Evolutionary conservation across 1,284 basidiomycete genomes (phyloP).

Genomic region (Puccinia novopanici): DNA sequence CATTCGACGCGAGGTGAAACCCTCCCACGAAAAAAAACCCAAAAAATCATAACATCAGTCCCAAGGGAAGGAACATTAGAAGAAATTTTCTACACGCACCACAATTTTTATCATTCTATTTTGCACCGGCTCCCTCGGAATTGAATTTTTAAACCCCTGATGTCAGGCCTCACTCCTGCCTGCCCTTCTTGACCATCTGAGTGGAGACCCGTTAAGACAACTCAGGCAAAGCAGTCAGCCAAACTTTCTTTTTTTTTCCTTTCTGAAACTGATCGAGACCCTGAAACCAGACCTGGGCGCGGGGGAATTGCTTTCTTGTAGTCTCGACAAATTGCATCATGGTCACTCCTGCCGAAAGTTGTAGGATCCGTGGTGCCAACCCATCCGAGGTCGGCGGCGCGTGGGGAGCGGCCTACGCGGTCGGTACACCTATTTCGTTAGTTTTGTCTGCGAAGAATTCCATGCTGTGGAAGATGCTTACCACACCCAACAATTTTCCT

Average conservation of each 20-base stretch:
- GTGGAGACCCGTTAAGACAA: background rate
- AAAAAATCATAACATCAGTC: background rate
- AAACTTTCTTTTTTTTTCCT: background rate
- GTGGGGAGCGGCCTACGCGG: constrained; percentile 50
- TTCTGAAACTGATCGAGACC: constrained; percentile 13
- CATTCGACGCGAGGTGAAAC: background rate
- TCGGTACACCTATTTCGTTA: constrained; percentile 49
- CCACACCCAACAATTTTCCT: background rate
- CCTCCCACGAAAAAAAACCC: background rate
- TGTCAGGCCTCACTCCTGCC: constrained; percentile 4
- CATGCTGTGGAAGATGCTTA: background rate
- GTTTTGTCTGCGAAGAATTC: background rate
- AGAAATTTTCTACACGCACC: background rate
- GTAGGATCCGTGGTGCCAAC: background rate
- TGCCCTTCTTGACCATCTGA: background rate
- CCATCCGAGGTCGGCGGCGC: constrained; percentile 45
- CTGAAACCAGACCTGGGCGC: background rate
- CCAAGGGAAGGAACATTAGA: too few relatives aligned
- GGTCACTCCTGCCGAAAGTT: constrained; percentile 17
- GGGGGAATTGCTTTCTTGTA: background rate
- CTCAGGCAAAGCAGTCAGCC: background rate
- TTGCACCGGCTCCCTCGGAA: background rate
- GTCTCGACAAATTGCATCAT: constrained; percentile 10
- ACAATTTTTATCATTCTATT: background rate
- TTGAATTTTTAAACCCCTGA: constrained; percentile 8